phyloP scores from a whole-genome alignment of 257 asterid species.

The Linderniella brevidens region DNA sequence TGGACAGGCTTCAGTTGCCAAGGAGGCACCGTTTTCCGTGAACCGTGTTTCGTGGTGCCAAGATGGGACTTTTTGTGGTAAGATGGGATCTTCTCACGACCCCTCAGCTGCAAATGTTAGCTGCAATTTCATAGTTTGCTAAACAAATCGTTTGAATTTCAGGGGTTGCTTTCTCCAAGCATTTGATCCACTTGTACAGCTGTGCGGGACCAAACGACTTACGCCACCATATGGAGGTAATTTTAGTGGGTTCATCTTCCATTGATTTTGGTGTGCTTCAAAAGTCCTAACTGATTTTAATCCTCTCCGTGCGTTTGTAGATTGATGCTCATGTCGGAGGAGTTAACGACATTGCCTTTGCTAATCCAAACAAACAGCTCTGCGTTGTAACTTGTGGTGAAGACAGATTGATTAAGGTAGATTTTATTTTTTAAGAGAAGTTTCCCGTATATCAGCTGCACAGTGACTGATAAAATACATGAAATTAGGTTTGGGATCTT shows the following conservation, averaged over 20 bases:
- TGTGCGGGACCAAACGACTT: constrained; percentile 72
- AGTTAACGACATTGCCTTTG: constrained; percentile 90
- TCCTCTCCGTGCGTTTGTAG: constrained; percentile 21
- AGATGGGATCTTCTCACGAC: constrained; percentile 10
- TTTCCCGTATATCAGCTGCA: background rate
- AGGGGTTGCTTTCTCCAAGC: constrained; percentile 95
- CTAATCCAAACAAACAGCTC: constrained; percentile 90
- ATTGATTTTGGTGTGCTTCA: constrained; percentile 8
- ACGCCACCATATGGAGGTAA: constrained; percentile 86
- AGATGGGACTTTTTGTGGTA: constrained; percentile 82
- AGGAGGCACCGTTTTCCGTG: constrained; percentile 75
- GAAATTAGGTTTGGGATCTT: constrained; percentile 94
- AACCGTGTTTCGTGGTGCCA: constrained; percentile 86
- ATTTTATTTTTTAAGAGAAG: background rate
- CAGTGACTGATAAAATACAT: constrained; percentile 10
- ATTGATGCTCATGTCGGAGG: constrained; percentile 92
- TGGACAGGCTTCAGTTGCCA: constrained; percentile 71
- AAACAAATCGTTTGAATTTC: constrained; percentile 17
- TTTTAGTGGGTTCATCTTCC: constrained; percentile 2
- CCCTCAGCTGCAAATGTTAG: constrained; percentile 1
- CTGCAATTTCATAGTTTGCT: constrained; percentile 11
- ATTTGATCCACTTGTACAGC: constrained; percentile 77
- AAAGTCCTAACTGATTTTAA: constrained; percentile 9
- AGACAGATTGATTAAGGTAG: constrained; percentile 88
- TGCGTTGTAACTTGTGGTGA: constrained; percentile 93